Conservation (phyloP, 495 filamentous ascomycete species). For the Durotheca rogersii region DNA sequence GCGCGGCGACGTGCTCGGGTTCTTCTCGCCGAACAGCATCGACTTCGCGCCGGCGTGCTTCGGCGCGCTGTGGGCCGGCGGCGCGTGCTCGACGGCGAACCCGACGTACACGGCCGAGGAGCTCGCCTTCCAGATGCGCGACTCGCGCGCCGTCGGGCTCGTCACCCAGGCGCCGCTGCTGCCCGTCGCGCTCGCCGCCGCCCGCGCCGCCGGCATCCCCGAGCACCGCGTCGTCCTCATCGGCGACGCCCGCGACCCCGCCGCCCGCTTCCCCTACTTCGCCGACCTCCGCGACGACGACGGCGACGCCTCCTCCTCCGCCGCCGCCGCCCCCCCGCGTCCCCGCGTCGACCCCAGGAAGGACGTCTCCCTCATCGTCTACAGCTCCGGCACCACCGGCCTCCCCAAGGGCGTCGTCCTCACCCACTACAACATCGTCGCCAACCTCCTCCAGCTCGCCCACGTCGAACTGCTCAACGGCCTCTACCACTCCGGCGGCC, state of each 20-base stretch:
- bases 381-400: conserved; percentile 89
- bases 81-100: conserved; percentile 78
- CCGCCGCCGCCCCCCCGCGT: conserved; percentile 45
- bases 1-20: conserved; percentile 73
- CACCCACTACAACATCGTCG: conserved; percentile 75
- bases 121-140: conserved; percentile 82
- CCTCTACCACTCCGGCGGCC: conserved; percentile 58
- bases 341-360: conserved; percentile 53
- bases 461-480: conserved; percentile 53
- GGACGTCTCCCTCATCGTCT: conserved; percentile 70
- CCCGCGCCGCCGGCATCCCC: conserved; percentile 64
- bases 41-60: conserved; percentile 71
- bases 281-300: conserved; percentile 65
- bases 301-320: conserved; percentile 37
- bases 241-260: conserved; percentile 68
- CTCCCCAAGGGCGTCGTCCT: conserved; percentile 93
- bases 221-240: conserved; percentile 71
- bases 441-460: conserved; percentile 59
- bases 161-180: conserved; percentile 67
- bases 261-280: conserved; percentile 70
- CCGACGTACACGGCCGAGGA: conserved; percentile 85
- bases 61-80: conserved; percentile 83
- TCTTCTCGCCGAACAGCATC: conserved; percentile 73
- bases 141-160: conserved; percentile 74
- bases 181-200: conserved; percentile 63